Conservation (phyloP, 345 rosid genomes). For the Dipteronia sinensis region DNA sequence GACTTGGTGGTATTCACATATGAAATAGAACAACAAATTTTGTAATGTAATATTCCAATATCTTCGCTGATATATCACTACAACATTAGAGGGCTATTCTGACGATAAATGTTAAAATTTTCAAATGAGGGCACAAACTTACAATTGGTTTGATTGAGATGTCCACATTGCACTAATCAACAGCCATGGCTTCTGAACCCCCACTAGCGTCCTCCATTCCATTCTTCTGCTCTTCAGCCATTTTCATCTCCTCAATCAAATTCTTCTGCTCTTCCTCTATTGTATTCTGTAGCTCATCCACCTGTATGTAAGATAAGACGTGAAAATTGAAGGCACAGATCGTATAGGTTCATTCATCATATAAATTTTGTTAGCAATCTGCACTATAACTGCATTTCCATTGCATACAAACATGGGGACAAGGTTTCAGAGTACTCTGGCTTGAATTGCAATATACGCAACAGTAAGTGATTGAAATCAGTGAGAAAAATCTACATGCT, state of each 20-base stretch:
- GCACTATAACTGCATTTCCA: neutral
- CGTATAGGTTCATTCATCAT: neutral
- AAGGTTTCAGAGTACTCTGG: neutral
- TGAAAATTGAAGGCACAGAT: neutral
- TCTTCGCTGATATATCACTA: slow-evolving; percentile 4
- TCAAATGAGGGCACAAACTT: neutral
- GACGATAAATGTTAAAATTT: neutral
- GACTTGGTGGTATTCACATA: slow-evolving; percentile 1
- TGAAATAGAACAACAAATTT: neutral
- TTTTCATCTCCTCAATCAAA: slow-evolving; percentile 82
- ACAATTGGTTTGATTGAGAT: slow-evolving; percentile 12
- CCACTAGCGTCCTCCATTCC: slow-evolving; percentile 58
- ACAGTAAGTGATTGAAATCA: neutral
- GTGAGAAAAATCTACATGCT: neutral
- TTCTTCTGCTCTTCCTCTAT: slow-evolving; percentile 92
- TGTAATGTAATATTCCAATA: neutral
- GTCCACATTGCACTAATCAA: slow-evolving; percentile 41
- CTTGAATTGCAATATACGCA: neutral
- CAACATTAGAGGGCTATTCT: neutral
- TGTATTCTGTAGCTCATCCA: slow-evolving; percentile 89
- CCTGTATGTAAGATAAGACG: slow-evolving; percentile 37
- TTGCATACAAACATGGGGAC: neutral
- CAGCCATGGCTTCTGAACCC: slow-evolving; percentile 57
- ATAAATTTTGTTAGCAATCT: neutral
- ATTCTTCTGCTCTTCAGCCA: slow-evolving; percentile 78